A percentile compares a stretch with the other conserved stretches of the same genome.
Conservation (phyloP, 768 basidiomycete genomes). For the Boletus coccyginus region DNA sequence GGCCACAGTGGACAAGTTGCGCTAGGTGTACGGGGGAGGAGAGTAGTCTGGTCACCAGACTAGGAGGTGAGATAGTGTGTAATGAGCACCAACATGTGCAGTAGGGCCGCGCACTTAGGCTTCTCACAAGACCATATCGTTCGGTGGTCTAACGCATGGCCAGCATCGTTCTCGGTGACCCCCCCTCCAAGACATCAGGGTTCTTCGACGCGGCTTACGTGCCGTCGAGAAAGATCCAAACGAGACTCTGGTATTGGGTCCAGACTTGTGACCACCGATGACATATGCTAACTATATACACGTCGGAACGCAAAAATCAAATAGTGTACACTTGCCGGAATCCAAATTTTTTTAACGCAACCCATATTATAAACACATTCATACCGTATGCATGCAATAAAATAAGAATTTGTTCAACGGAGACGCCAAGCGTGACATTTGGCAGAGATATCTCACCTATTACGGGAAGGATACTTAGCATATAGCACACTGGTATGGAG, state of each 20-base stretch:
- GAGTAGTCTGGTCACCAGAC: constrained; percentile 22
- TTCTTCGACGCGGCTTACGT: constrained; percentile 22
- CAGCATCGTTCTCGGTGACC: constrained; percentile 88
- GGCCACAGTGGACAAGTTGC: constrained; percentile 7
- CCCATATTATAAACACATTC: too few relatives aligned
- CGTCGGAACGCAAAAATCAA: too few relatives aligned
- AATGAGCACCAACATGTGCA: not conserved
- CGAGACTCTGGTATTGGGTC: too few relatives aligned
- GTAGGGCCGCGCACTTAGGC: not conserved
- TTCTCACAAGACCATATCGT: constrained; percentile 57
- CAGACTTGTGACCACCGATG: constrained; percentile 22
- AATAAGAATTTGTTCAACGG: too few relatives aligned
- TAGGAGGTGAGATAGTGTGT: constrained; percentile 62
- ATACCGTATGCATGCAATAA: too few relatives aligned
- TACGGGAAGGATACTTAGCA: too few relatives aligned
- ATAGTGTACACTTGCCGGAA: too few relatives aligned
- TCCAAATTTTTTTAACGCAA: too few relatives aligned
- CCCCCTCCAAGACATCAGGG: constrained; percentile 31
- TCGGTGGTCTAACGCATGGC: too few relatives aligned
- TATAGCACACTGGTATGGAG: too few relatives aligned
- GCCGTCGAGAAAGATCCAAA: not conserved
- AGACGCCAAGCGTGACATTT: too few relatives aligned
- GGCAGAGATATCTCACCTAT: too few relatives aligned
- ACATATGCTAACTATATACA: constrained; percentile 5
- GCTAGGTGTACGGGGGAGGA: constrained; percentile 83